These are phyloP conservation scores for Pseudogymnoascus sp. DNA, from an alignment of 2,329 filamentous ascomycete species.

Conservation along the genomic window DNA sequence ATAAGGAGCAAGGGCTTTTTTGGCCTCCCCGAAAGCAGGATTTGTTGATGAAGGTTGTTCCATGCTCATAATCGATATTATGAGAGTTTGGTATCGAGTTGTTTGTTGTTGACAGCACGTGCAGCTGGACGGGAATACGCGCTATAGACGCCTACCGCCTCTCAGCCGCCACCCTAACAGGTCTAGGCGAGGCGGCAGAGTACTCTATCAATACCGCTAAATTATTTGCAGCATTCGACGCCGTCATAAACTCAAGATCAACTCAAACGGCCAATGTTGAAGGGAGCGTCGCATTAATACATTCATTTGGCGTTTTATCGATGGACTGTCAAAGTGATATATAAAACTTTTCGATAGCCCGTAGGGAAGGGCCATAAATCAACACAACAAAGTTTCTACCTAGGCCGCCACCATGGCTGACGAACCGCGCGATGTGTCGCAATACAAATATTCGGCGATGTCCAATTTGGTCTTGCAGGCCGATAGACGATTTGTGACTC, in stretches of 20 bases:
- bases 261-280: constrained; percentile 1
- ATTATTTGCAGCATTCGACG: constrained; percentile 9
- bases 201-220: constrained; percentile 9
- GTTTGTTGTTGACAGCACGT: constrained; percentile 4
- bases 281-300: constrained; percentile 6
- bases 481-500: constrained; percentile 90
- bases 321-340: constrained; percentile 8
- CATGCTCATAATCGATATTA: constrained; percentile 18
- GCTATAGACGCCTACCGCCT: constrained; percentile 8
- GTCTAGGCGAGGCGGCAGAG: background rate
- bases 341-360: constrained; percentile 9
- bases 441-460: constrained; percentile 99
- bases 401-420: constrained; percentile 55
- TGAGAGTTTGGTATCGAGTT: constrained; percentile 12
- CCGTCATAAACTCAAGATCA: constrained; percentile 7
- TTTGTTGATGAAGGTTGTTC: constrained; percentile 22
- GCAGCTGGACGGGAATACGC: background rate
- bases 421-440: constrained; percentile 75
- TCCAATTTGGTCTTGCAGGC: constrained; percentile 99
- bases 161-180: constrained; percentile 2
- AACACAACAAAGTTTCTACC: constrained; percentile 5
- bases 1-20: constrained; percentile 43
- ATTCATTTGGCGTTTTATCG: constrained; percentile 10
- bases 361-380: constrained; percentile 7
- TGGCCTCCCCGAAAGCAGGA: constrained; percentile 35